Percentiles rank a stretch among this genome's conserved stretches.
phyloP scores from a whole-genome alignment of 495 filamentous ascomycete species.

The Aspergillus affinis region DNA sequence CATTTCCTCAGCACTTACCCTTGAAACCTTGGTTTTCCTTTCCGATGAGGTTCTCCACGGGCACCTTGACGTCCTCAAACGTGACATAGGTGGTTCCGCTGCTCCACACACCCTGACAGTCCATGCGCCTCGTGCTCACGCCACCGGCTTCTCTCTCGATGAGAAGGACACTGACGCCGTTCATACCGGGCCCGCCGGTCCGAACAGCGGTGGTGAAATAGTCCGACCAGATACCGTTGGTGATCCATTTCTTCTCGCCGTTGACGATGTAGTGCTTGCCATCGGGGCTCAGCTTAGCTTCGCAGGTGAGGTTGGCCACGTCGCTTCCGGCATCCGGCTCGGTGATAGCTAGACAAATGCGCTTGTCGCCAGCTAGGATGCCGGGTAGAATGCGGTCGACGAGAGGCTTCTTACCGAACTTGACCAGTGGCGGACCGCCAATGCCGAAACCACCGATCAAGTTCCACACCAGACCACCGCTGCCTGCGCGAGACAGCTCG shows the following conservation, averaged over 20 bases:
- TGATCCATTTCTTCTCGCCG: conserved; percentile 99
- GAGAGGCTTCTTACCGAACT: conserved; percentile 87
- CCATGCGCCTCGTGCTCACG: conserved; percentile 91
- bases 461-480: conserved; percentile 98
- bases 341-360: conserved; percentile 87
- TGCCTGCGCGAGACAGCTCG: conserved; percentile 83
- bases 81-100: conserved; percentile 95
- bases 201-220: conserved; percentile 98
- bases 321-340: conserved; percentile 83
- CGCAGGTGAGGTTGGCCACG: conserved; percentile 91
- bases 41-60: conserved; percentile 95
- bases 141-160: conserved; percentile 79
- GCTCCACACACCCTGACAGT: conserved; percentile 96
- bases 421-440: conserved; percentile 85
- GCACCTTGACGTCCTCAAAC: conserved; percentile 98
- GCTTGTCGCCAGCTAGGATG: conserved; percentile 88
- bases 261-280: conserved; percentile 99
- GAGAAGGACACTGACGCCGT: conserved; percentile 83
- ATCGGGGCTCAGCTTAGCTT: conserved; percentile 88
- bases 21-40: conserved; percentile 99
- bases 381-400: conserved; percentile 80
- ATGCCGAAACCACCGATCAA: conserved; percentile 93
- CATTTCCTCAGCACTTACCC: conserved; percentile 35
- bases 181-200: conserved; percentile 83
- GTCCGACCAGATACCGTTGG: conserved; percentile 93